These are phyloP conservation scores for Dillenia turbinata DNA, from an alignment of 164 flowering plant species.

Conservation along the genomic window DNA sequence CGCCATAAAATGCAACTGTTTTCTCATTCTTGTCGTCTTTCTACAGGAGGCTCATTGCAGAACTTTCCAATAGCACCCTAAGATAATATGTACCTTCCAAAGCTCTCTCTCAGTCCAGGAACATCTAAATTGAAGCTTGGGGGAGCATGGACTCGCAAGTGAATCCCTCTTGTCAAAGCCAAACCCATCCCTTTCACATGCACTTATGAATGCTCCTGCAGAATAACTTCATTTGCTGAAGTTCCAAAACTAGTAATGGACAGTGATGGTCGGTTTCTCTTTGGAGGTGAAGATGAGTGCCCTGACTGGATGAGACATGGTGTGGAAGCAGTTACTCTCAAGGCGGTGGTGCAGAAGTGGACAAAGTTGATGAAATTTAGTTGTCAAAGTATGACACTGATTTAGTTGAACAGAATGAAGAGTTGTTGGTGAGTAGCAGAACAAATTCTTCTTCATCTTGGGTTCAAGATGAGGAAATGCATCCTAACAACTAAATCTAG, in stretches of 20 bases:
- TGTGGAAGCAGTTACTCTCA: conserved; percentile 19
- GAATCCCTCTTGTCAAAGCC: conserved; percentile 54
- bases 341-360: conserved; percentile 21
- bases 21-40: conserved; percentile 3
- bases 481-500: conserved; percentile 58
- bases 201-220: conserved; percentile 92
- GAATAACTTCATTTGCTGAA: conserved; percentile 31
- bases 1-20: not conserved
- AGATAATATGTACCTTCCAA: conserved; percentile 68
- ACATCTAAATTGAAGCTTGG: conserved; percentile 77
- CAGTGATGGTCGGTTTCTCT: conserved; percentile 30
- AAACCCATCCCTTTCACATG: conserved; percentile 75
- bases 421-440: conserved; percentile 27
- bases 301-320: conserved; percentile 75
- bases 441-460: conserved; percentile 14
- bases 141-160: conserved; percentile 61
- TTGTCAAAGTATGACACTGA: conserved; percentile 45
- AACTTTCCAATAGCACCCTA: conserved; percentile 50
- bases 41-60: conserved; percentile 61
- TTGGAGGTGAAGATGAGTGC: conserved; percentile 74
- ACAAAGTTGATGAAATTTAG: conserved; percentile 36
- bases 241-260: conserved; percentile 24
- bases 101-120: conserved; percentile 55
- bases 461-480: conserved; percentile 86
- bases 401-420: conserved; percentile 30